Conservation (phyloP, 306 rosid genomes). For the Vachellia pachyceras region DNA sequence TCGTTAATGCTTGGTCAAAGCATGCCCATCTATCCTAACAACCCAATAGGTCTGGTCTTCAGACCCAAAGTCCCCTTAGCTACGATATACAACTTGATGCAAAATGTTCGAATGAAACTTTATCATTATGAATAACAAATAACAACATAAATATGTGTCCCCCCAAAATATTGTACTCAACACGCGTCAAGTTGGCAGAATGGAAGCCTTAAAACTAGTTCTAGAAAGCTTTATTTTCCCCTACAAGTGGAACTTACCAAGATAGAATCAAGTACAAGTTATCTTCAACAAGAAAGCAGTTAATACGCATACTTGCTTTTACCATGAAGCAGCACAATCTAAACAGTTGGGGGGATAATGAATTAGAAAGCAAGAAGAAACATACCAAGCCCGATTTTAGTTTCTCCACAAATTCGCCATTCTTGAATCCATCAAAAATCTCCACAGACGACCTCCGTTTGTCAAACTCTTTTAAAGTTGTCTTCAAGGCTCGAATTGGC, state of each 20-base stretch:
- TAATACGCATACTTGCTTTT: neutral
- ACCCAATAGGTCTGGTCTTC: neutral
- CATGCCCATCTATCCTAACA: neutral
- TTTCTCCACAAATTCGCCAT: slow-evolving; percentile 83
- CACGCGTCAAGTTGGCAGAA: neutral
- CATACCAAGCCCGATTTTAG: slow-evolving; percentile 84
- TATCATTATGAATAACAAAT: neutral
- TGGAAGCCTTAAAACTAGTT: neutral
- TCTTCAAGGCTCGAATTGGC: slow-evolving; percentile 89
- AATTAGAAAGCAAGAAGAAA: slow-evolving; percentile 21
- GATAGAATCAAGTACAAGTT: neutral
- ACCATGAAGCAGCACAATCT: slow-evolving; percentile 8
- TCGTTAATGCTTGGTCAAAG: neutral
- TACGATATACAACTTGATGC: neutral
- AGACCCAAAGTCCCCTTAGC: neutral
- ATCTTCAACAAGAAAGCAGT: neutral
- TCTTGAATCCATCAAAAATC: slow-evolving; percentile 78
- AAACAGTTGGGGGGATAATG: neutral
- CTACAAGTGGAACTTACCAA: slow-evolving; percentile 4
- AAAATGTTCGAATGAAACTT: neutral
- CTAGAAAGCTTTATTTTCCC: slow-evolving; percentile 1
- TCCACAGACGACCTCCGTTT: slow-evolving; percentile 68
- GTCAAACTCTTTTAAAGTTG: slow-evolving; percentile 80
- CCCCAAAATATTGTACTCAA: neutral
- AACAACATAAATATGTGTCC: neutral